phyloP scores from a whole-genome alignment of 1,139 yeast genomes.

The Saccharomyces hybrid region DNA sequence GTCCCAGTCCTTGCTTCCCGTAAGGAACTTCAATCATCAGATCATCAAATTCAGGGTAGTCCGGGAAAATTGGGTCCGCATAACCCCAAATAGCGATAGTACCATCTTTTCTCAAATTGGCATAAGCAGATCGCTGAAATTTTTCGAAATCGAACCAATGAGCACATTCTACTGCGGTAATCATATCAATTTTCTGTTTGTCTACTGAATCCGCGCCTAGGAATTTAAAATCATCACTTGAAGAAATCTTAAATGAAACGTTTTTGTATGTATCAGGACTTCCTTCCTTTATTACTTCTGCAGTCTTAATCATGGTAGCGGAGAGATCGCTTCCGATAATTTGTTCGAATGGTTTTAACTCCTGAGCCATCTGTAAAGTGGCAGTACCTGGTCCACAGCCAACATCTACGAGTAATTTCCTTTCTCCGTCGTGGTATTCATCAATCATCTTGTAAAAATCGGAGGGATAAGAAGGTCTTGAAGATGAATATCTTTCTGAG shows the following conservation, averaged over 20 bases:
- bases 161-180: constrained; percentile 70
- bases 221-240: constrained; percentile 31
- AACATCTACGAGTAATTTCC: constrained; percentile 48
- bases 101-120: constrained; percentile 51
- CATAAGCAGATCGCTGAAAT: constrained; percentile 45
- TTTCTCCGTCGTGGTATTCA: constrained; percentile 34
- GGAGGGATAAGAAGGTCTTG: constrained; percentile 61
- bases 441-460: constrained; percentile 43
- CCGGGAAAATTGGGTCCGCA: constrained; percentile 53
- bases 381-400: constrained; percentile 89
- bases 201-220: constrained; percentile 12
- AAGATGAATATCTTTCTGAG: constrained; percentile 49
- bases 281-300: constrained; percentile 25
- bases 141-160: constrained; percentile 64
- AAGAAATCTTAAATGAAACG: constrained; percentile 24
- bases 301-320: constrained; percentile 49
- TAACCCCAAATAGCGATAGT: constrained; percentile 77
- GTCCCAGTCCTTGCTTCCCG: constrained; percentile 49
- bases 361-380: constrained; percentile 44
- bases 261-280: constrained; percentile 1
- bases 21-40: constrained; percentile 33
- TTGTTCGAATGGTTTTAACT: constrained; percentile 33
- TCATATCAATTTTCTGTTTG: constrained; percentile 42
- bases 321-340: constrained; percentile 68
- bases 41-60: constrained; percentile 34